phyloP scores from a whole-genome alignment of 495 filamentous ascomycete genomes.

The Aspergillus ostianus region DNA sequence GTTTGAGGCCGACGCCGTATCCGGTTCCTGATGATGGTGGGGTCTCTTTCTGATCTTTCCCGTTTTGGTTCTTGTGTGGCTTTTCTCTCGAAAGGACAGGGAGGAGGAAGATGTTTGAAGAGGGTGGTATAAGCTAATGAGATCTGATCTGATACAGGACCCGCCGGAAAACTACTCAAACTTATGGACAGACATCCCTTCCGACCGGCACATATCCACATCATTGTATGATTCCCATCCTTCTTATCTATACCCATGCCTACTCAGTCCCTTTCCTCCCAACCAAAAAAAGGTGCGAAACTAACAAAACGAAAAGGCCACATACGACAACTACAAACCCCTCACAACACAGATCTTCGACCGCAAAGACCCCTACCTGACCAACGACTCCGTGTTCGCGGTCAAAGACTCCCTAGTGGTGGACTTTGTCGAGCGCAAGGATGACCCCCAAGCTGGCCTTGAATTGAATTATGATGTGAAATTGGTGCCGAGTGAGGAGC shows the following conservation, averaged over 20 bases:
- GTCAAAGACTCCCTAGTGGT: constrained; percentile 74
- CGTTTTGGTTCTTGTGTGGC: not conserved
- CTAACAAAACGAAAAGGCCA: constrained; percentile 34
- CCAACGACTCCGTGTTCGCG: constrained; percentile 71
- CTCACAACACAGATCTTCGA: constrained; percentile 77
- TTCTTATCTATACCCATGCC: not conserved
- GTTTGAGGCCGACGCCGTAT: constrained; percentile 68
- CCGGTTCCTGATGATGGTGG: constrained; percentile 68
- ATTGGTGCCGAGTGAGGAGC: constrained; percentile 23
- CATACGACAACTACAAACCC: constrained; percentile 49
- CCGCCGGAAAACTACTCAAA: constrained; percentile 44
- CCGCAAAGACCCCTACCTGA: constrained; percentile 57
- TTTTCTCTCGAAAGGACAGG: not conserved
- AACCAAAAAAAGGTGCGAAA: not conserved
- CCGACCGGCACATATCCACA: constrained; percentile 82
- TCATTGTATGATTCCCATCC: constrained; percentile 55
- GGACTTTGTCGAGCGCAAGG: constrained; percentile 58
- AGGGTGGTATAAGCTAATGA: not conserved
- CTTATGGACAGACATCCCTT: constrained; percentile 74
- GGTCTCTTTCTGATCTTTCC: constrained; percentile 39
- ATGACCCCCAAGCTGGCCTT: constrained; percentile 61
- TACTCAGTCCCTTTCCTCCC: too few species aligned
- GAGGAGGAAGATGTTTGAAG: constrained; percentile 7
- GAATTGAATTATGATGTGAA: constrained; percentile 60
- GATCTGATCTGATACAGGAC: constrained; percentile 23